These are phyloP conservation scores for Iris pallida DNA, from an alignment of 116 monocot genomes.

Conservation along the genomic window DNA sequence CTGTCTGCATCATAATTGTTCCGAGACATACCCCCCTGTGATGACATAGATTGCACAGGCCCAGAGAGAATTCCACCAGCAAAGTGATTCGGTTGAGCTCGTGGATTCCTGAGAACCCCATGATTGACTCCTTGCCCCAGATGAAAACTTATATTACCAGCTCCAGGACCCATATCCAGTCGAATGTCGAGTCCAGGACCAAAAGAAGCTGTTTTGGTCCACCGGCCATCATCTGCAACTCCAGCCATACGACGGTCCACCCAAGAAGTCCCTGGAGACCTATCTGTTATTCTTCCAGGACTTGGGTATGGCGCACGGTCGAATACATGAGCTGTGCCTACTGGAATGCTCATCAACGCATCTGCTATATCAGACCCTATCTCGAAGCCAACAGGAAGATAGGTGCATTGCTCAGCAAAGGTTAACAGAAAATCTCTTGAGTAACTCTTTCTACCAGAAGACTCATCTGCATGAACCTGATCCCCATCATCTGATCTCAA, in stretches of 20 bases:
- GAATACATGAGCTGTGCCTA: conserved; percentile 14
- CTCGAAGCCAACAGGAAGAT: conserved; percentile 60
- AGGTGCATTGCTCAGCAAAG: conserved; percentile 32
- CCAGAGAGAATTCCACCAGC: conserved; percentile 48
- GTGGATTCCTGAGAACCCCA: conserved; percentile 55
- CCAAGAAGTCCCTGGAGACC: conserved; percentile 30
- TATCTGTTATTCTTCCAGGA: conserved; percentile 47
- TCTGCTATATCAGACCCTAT: conserved; percentile 39
- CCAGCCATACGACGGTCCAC: conserved; percentile 32
- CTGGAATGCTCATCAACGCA: conserved; percentile 26
- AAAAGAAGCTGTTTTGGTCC: conserved; percentile 31
- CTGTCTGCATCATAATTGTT: conserved; percentile 57
- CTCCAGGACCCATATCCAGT: conserved; percentile 20
- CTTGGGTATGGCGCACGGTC: conserved; percentile 41
- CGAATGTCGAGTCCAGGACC: conserved; percentile 15
- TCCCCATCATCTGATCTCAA: conserved; percentile 17
- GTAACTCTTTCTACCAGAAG: conserved; percentile 41
- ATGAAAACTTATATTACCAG: conserved; percentile 20
- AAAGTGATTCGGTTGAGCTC: conserved; percentile 42
- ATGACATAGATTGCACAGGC: conserved; percentile 28
- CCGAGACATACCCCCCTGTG: conserved; percentile 38
- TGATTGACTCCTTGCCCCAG: conserved; percentile 43
- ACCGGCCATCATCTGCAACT: conserved; percentile 52
- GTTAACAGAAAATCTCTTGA: conserved; percentile 74
- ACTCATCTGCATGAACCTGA: conserved; percentile 11